phyloP scores from a whole-genome alignment of 352 stramenopile species.

The Thalassiosira mediterranea region DNA sequence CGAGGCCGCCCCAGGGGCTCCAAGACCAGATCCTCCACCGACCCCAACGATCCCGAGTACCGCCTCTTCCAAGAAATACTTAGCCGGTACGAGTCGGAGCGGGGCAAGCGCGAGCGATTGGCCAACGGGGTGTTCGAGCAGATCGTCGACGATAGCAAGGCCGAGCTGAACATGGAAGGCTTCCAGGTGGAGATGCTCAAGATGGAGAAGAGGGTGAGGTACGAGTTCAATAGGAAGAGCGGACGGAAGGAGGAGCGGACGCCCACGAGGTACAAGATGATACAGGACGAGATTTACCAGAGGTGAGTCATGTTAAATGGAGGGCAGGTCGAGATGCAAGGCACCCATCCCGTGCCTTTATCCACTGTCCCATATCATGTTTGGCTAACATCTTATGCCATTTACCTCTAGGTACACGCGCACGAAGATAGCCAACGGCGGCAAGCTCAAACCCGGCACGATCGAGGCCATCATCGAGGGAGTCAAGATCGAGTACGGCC shows the following conservation, averaged over 20 bases:
- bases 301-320: too few species aligned
- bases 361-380: not conserved
- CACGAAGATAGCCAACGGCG: conserved; percentile 13
- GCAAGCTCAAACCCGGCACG: conserved; percentile 13
- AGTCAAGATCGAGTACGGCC: conserved; percentile 16
- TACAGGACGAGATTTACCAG: not conserved
- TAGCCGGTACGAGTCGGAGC: conserved; percentile 10
- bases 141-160: conserved; percentile 30
- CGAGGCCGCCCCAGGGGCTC: not conserved
- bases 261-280: not conserved
- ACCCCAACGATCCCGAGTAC: conserved; percentile 8
- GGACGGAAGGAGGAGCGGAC: not conserved
- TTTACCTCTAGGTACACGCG: conserved; percentile 5
- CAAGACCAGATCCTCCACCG: conserved; percentile 1
- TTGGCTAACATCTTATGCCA: not conserved
- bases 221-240: not conserved
- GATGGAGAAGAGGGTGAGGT: not conserved
- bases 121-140: conserved; percentile 23
- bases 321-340: too few species aligned
- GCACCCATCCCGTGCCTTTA: not conserved
- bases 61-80: conserved; percentile 27
- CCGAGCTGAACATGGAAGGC: conserved; percentile 4
- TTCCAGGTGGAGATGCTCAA: not conserved
- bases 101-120: conserved; percentile 8
- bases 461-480: conserved; percentile 14